phyloP scores from a whole-genome alignment of 2,329 filamentous ascomycete species.

The Chaetomiaceae sp. region DNA sequence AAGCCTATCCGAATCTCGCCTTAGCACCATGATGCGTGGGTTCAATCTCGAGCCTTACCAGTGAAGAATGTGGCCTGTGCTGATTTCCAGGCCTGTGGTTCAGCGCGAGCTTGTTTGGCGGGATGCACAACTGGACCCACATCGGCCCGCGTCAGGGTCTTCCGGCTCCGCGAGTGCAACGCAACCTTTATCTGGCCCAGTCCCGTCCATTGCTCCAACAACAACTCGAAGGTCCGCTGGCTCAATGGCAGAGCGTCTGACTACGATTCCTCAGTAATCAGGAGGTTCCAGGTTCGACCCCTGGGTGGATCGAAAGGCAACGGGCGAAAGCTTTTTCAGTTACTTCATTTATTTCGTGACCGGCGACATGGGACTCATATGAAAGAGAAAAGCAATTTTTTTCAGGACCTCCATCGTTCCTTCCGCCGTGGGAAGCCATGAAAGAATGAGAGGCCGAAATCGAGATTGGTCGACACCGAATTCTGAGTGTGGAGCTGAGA shows the following conservation, averaged over 20 bases:
- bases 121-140: background rate
- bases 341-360: constrained; percentile 14
- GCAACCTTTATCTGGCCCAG: background rate
- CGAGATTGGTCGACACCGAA: constrained; percentile 1
- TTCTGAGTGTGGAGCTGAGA: constrained; percentile 11
- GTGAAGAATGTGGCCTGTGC: too few species aligned
- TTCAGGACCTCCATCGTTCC: constrained; percentile 1
- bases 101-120: background rate
- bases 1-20: too few species aligned
- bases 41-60: too few species aligned
- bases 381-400: constrained; percentile 7
- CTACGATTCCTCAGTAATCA: constrained; percentile 17
- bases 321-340: constrained; percentile 17
- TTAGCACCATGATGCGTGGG: too few species aligned
- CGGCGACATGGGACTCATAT: constrained; percentile 5
- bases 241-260: constrained; percentile 24
- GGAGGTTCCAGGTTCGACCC: constrained; percentile 23
- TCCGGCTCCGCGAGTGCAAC: too few species aligned
- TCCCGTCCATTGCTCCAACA: background rate
- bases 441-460: background rate
- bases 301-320: constrained; percentile 15
- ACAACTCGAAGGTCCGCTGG: constrained; percentile 15
- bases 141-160: too few species aligned
- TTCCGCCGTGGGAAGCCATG: background rate
- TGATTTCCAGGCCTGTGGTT: too few species aligned